Evolutionary conservation across 2,329 filamentous ascomycete genomes (phyloP), one percentile per base, ranked within the genome.

Genomic region (Calonectria pauciramosa): DNA sequence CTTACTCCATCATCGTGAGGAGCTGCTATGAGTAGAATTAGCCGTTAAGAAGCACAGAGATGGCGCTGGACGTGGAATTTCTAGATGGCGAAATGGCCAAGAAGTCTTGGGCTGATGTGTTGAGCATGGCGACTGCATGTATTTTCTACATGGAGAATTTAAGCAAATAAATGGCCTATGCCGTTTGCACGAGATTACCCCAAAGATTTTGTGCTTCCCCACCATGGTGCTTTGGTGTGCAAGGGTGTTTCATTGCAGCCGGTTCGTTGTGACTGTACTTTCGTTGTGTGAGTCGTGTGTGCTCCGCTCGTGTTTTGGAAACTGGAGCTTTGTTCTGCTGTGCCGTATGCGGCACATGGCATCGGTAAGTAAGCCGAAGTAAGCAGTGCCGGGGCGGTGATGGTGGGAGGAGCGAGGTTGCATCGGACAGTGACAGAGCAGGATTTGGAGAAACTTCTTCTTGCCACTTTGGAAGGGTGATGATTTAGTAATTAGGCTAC

Each of bases 1-100:
- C 79, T 86, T 51, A 71, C 79, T 23, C 76, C 80, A 9, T 64
- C 59, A 60, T 54, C 71, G 41, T 81, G 68, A 69, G 60, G 68
- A 18, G 16, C 11, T 47, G 30, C 20, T 18, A 10, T 44, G 49
- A 26, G 30, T 14, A 14, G 54, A 11, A 23, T 10, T 38, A 71
- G 60, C 52, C n/a, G 60, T 26, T 41, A 56, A 18, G 71, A 71
- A 71, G 71, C 54, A 74, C 51, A 78, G 23, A 41, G 11, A 64
- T 38, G 38, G 23, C 32, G 47, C 28, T 65, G 63, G 56, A 66
- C 23, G 28, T 41, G 65, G 38, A 38, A 47, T 20, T 44, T 36
- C 44, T 32, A 23, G 20, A 28, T 9, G n/a, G 6, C 13, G 59
- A 47, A 38, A 66, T 16, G 28, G 47, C 49, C 13, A 26, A 32